Conservation (phyloP, 2,329 filamentous ascomycete genomes). For the Pseudophaeomoniella oleicola region DNA sequence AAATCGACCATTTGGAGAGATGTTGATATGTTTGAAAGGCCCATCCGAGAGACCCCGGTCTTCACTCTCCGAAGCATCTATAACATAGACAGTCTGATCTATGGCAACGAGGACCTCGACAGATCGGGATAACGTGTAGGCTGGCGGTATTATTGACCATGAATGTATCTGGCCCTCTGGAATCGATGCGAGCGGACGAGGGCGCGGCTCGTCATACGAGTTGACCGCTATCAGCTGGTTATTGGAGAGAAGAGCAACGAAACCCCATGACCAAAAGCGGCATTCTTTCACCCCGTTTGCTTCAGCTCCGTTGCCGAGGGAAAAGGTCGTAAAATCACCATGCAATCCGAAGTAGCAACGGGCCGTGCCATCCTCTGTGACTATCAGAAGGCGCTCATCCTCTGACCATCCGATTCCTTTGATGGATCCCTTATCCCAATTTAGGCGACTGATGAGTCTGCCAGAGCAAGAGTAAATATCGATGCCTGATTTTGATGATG, state of each 20-base stretch:
- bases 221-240: conserved; percentile 78
- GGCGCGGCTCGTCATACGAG: conserved; percentile 79
- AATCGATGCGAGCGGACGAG: conserved; percentile 61
- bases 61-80: conserved; percentile 80
- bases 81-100: conserved; percentile 65
- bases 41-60: conserved; percentile 84
- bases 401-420: conserved; percentile 91
- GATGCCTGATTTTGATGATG: conserved; percentile 66
- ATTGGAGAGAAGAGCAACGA: conserved; percentile 81
- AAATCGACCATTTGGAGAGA: conserved; percentile 82
- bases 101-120: conserved; percentile 87
- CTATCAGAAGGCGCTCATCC: conserved; percentile 78
- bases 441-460: conserved; percentile 69
- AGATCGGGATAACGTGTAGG: conserved; percentile 76
- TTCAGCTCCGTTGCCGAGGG: conserved; percentile 76
- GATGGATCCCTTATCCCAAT: conserved; percentile 81
- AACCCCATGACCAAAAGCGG: conserved; percentile 81
- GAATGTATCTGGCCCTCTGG: conserved; percentile 69
- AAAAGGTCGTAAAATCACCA: conserved; percentile 89
- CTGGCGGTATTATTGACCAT: conserved; percentile 80
- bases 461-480: conserved; percentile 91
- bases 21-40: conserved; percentile 77
- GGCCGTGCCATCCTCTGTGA: conserved; percentile 80
- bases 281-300: conserved; percentile 79
- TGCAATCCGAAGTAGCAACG: conserved; percentile 85